Evolutionary conservation across 305 asterid species (phyloP), one percentile per base, ranked within the genome.

Genomic region (Ilex paraguariensis): DNA sequence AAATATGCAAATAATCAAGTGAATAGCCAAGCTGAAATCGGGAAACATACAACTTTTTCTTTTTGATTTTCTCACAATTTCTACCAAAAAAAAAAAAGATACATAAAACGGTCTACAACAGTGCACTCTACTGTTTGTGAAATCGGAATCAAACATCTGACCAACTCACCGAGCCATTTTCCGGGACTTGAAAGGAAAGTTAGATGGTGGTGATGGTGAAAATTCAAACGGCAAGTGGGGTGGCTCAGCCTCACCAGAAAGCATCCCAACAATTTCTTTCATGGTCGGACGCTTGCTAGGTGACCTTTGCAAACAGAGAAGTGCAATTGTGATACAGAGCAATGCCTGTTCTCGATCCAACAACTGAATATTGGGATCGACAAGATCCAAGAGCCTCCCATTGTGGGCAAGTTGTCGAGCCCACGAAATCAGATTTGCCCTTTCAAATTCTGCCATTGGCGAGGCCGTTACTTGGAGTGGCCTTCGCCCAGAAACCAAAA

Each of bases 391-490:
- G 2, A 91, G 82, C 77, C 66, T 84, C 56, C 97, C 96, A 31
- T 76, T 87, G 12, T 77, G 77, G 50, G 96, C 96, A 28, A 91
- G 81, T 61, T 88, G 96, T 70, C 88, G 66, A 40, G 97, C 93
- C 97, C 97, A 91, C 1, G 96, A 91, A 69, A 86, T 78, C 49
- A 91, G 66, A 77, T 91, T 91, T 11, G 97, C 95, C 79, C 96
- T 83, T 66, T 91, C 97, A 6, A 86, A 91, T 62, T 91, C 96
- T 0, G 96, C 79, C 85, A 91, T 82, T n/a, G 97, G 96, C 3
- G 97, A 87, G 14, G 97, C 97, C 67, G 81, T 88, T 9, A 91
- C 96, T 58, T 91, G 95, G 65, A 91, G 79, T 1, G 97, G 97
- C 83, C 97, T 81, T 57, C 97, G 58, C 61, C 97, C 97, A 0